Conservation (phyloP, 73 alveolate genomes). For the Blepharisma stoltei region DNA sequence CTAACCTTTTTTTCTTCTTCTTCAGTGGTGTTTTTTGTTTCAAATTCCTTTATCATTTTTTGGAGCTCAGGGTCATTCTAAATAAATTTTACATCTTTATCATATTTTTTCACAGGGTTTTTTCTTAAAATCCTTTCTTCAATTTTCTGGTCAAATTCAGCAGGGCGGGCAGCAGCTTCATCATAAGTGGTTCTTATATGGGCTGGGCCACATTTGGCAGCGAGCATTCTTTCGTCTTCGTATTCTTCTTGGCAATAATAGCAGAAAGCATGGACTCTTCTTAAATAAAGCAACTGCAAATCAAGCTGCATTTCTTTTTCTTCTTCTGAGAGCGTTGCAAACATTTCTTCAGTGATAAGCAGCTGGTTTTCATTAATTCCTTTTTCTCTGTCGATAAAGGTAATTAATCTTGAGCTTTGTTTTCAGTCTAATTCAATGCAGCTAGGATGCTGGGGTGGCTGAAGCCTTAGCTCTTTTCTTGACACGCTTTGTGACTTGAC, state of each 20-base stretch:
- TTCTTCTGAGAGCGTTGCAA: conserved; percentile 35
- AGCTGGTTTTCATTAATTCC: conserved; percentile 43
- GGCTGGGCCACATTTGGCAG: conserved; percentile 83
- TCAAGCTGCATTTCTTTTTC: conserved; percentile 49
- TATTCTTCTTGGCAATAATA: conserved; percentile 85
- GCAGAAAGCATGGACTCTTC: conserved; percentile 91
- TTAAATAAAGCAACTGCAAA: conserved; percentile 70
- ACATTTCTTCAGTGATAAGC: conserved; percentile 26
- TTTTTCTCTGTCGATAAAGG: conserved; percentile 68
- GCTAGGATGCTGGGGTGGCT: conserved; percentile 73
- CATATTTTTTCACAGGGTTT: conserved; percentile 26
- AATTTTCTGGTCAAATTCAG: neutral
- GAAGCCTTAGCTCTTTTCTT: conserved; percentile 64
- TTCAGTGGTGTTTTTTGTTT: conserved; percentile 45
- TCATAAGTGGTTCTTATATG: conserved; percentile 64
- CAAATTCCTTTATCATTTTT: conserved; percentile 53
- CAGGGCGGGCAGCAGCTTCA: conserved; percentile 28
- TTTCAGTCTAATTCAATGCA: conserved; percentile 63
- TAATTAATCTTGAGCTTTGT: conserved; percentile 61
- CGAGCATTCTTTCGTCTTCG: conserved; percentile 88
- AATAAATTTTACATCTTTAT: conserved; percentile 8
- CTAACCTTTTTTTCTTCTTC: conserved; percentile 48
- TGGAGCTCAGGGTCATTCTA: conserved; percentile 31
- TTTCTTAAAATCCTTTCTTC: neutral
- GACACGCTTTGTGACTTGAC: conserved; percentile 44